A percentile compares a stretch with the other conserved stretches of the same genome.
Conservation (phyloP, 208 protist species). For the Leishmania tropica region DNA sequence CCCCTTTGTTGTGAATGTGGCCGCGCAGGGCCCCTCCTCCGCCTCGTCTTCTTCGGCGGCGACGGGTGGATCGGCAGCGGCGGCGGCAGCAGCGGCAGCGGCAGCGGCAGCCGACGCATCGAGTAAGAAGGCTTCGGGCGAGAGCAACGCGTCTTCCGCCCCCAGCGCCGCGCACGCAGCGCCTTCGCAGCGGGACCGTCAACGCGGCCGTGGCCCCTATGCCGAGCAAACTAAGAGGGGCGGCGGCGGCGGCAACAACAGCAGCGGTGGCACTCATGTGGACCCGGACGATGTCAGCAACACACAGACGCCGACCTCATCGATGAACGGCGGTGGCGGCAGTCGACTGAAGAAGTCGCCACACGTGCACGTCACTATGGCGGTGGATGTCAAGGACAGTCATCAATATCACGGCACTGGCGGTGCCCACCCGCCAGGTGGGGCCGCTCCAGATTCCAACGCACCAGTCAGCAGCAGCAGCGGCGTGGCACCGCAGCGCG, state of each 20-base stretch:
- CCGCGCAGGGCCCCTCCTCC: conserved; percentile 7
- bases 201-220: neutral
- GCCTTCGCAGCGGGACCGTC: conserved; percentile 16
- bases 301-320: neutral
- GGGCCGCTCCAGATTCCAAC: neutral
- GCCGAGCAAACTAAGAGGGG: neutral
- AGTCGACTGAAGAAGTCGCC: conserved; percentile 26
- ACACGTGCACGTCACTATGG: conserved; percentile 25
- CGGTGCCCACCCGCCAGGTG: neutral
- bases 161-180: conserved; percentile 1
- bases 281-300: conserved; percentile 8
- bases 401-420: conserved; percentile 3
- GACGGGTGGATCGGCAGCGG: conserved; percentile 1
- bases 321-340: neutral
- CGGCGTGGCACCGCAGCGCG: conserved; percentile 46
- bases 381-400: conserved; percentile 11
- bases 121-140: neutral
- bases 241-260: neutral
- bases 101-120: conserved; percentile 3
- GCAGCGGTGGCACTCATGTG: conserved; percentile 6
- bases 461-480: neutral
- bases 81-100: neutral
- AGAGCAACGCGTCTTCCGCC: neutral
- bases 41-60: conserved; percentile 3
- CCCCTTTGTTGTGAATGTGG: conserved; percentile 63